Evolutionary conservation across 2,329 filamentous ascomycete species (phyloP).

Genomic region (Samsoniella hepiali): DNA sequence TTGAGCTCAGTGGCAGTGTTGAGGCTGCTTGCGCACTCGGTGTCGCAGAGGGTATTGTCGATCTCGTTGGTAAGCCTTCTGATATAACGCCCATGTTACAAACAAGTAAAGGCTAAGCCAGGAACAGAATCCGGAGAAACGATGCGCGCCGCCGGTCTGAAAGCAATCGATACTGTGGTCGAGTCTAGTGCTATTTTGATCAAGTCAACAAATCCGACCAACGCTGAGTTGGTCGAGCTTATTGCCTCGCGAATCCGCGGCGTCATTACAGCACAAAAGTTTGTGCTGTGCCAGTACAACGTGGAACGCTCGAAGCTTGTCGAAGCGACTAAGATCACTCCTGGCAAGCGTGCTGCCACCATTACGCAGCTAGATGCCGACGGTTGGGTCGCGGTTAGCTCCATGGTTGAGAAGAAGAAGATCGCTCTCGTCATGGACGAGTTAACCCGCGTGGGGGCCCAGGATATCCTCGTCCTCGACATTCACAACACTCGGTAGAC

Average conservation of each 20-base stretch:
- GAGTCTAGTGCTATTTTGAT: constrained; percentile 86
- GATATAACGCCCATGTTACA: background rate
- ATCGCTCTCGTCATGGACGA: constrained; percentile 87
- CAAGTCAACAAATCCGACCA: constrained; percentile 80
- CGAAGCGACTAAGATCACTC: constrained; percentile 73
- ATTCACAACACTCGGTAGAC: constrained; percentile 71
- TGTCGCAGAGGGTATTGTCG: constrained; percentile 94
- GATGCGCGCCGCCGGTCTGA: constrained; percentile 92
- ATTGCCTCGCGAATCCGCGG: constrained; percentile 85
- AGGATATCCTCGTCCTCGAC: constrained; percentile 80
- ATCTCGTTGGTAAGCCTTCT: constrained; percentile 76
- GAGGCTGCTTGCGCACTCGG: constrained; percentile 95
- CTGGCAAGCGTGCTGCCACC: constrained; percentile 89
- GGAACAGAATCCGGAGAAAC: constrained; percentile 87
- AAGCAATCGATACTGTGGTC: constrained; percentile 90
- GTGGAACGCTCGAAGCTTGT: constrained; percentile 67
- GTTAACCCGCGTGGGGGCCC: constrained; percentile 69
- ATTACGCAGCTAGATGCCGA: constrained; percentile 85
- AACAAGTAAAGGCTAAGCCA: background rate
- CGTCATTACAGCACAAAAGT: constrained; percentile 92
- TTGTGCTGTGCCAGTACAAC: constrained; percentile 96
- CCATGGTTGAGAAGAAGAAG: constrained; percentile 87
- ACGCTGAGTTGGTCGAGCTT: constrained; percentile 75
- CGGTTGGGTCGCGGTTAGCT: constrained; percentile 90
- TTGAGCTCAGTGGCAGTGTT: constrained; percentile 93